Percentiles rank a stretch among this genome's conserved stretches.
These are phyloP conservation scores for Suillus variegatus DNA, from an alignment of 768 basidiomycete genomes.

Conservation along the genomic window DNA sequence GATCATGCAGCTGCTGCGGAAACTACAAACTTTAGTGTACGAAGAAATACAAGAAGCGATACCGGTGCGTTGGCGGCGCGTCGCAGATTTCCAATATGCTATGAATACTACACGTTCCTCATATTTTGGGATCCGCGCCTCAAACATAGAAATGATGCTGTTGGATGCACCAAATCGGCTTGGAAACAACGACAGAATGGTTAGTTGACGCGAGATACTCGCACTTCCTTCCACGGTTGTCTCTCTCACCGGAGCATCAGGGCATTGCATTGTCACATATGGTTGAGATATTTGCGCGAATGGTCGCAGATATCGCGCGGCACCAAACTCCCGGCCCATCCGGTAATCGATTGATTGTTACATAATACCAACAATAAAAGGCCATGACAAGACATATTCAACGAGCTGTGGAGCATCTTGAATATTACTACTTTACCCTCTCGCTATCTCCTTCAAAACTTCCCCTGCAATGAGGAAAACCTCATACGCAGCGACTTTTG, in stretches of 20 bases:
- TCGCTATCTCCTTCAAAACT: not conserved
- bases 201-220: not conserved
- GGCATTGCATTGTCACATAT: not conserved
- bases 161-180: not conserved
- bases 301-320: slow-evolving; percentile 14
- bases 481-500: slow-evolving; percentile 66
- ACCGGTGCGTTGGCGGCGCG: too few relatives aligned
- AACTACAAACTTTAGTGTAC: not conserved
- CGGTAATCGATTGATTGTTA: not conserved
- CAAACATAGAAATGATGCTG: not conserved
- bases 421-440: not conserved
- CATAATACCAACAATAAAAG: slow-evolving; percentile 1
- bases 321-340: not conserved
- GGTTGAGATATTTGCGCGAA: slow-evolving; percentile 25
- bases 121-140: not conserved
- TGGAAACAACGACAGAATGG: not conserved
- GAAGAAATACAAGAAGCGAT: not conserved
- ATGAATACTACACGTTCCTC: not conserved
- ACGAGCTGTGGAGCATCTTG: slow-evolving; percentile 7
- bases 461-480: slow-evolving; percentile 58
- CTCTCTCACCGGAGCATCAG: not conserved
- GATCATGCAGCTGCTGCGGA: not conserved
- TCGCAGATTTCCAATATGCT: not conserved
- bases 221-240: not conserved
- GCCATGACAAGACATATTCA: not conserved